Percentiles rank a stretch among this genome's conserved stretches.
These are phyloP conservation scores for Cercospora janseana DNA, from an alignment of 2,329 filamentous ascomycete genomes.

Conservation along the genomic window DNA sequence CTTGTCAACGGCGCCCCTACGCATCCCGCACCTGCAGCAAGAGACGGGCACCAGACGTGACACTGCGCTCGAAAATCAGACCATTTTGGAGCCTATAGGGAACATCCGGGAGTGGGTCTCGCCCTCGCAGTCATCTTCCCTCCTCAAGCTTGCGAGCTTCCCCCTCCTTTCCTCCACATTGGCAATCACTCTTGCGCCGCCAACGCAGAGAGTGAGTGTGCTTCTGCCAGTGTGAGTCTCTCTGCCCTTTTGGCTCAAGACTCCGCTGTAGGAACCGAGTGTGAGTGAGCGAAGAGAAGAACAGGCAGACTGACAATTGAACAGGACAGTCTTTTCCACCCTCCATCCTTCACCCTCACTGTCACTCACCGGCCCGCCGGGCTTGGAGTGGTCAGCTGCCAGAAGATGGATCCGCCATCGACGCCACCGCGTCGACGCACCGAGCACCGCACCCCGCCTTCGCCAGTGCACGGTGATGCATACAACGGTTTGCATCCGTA, in stretches of 20 bases:
- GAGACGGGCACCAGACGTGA: neutral
- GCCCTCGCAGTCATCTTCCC: neutral
- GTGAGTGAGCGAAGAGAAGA: neutral
- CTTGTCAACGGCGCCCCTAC: neutral
- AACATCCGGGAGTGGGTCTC: conserved; percentile 1
- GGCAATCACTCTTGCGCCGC: neutral
- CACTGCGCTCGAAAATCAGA: neutral
- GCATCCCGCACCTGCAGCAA: neutral
- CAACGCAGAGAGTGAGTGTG: neutral
- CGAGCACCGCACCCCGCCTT: conserved; percentile 56
- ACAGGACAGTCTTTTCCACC: conserved; percentile 1
- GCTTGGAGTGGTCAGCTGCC: neutral
- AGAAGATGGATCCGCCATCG: conserved; percentile 19
- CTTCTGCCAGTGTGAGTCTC: conserved; percentile 4
- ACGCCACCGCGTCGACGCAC: conserved; percentile 23
- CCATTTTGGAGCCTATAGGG: neutral
- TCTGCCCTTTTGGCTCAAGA: conserved; percentile 8
- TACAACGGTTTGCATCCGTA: conserved; percentile 5
- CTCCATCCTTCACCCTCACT: neutral
- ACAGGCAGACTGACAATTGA: neutral
- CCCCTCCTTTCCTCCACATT: conserved; percentile 5
- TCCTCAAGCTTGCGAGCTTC: conserved; percentile 10
- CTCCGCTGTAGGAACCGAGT: neutral
- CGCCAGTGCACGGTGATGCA: conserved; percentile 62
- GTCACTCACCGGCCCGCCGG: neutral